Conservation (phyloP, 495 filamentous ascomycete species). For the Lophium mytilinum region DNA sequence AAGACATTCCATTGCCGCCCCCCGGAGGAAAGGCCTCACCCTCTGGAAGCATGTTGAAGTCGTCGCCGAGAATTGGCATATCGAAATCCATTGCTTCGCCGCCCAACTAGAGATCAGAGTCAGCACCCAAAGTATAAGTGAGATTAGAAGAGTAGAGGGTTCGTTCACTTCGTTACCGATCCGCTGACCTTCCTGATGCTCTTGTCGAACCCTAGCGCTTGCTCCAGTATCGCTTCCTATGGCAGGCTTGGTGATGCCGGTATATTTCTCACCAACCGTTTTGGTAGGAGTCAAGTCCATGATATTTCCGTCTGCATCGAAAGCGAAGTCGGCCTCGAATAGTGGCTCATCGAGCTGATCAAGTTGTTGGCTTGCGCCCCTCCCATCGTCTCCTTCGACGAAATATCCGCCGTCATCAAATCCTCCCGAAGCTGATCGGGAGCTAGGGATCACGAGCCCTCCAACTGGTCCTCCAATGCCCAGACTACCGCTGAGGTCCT, state of each 20-base stretch:
- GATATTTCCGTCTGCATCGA: slow-evolving; percentile 58
- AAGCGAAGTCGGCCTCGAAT: slow-evolving; percentile 56
- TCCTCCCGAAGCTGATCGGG: slow-evolving; percentile 19
- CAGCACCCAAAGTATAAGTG: not conserved
- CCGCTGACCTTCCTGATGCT: slow-evolving; percentile 34
- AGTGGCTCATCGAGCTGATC: slow-evolving; percentile 44
- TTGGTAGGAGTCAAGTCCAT: slow-evolving; percentile 25
- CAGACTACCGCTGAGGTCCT: slow-evolving; percentile 4
- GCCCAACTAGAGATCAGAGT: slow-evolving; percentile 24
- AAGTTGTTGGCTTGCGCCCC: slow-evolving; percentile 16
- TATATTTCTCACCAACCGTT: slow-evolving; percentile 1
- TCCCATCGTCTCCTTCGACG: slow-evolving; percentile 29
- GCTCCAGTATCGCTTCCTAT: slow-evolving; percentile 36
- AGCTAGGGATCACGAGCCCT: slow-evolving; percentile 26
- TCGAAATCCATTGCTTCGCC: slow-evolving; percentile 41
- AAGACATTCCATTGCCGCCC: not conserved
- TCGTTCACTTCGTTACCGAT: slow-evolving; percentile 24
- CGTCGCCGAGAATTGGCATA: slow-evolving; percentile 18
- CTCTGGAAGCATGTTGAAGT: slow-evolving; percentile 8
- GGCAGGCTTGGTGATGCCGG: slow-evolving; percentile 3
- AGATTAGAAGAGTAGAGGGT: slow-evolving; percentile 8
- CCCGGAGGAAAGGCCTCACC: slow-evolving; percentile 8
- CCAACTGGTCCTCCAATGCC: slow-evolving; percentile 19
- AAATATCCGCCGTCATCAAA: slow-evolving; percentile 34
- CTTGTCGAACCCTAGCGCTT: slow-evolving; percentile 33